Conservation (phyloP, 176 grass and related monocot genomes). For the Oryza longistaminata region DNA sequence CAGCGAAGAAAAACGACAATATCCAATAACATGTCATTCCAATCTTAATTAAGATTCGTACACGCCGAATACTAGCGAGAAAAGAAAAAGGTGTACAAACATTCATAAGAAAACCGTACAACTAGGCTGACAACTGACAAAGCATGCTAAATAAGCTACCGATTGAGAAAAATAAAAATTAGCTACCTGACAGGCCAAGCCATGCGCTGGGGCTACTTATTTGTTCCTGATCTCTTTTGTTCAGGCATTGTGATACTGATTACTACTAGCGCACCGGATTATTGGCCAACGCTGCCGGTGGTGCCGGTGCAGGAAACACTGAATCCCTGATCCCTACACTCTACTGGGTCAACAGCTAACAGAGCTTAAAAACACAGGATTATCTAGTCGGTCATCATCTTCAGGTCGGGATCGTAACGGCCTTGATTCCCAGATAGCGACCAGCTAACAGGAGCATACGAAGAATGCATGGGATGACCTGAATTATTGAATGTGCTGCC, state of each 20-base stretch:
- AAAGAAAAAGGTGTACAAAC: not conserved
- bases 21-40: not conserved
- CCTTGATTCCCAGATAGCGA: slow-evolving; percentile 60
- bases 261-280: slow-evolving; percentile 34
- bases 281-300: slow-evolving; percentile 20
- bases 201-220: slow-evolving; percentile 35
- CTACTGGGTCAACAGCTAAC: slow-evolving; percentile 45
- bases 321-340: slow-evolving; percentile 40
- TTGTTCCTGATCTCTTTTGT: slow-evolving; percentile 35
- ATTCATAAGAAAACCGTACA: slow-evolving; percentile 15
- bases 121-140: not conserved
- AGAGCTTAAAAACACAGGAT: not conserved
- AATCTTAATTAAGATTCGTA: not conserved
- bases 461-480: slow-evolving; percentile 52
- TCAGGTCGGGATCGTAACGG: slow-evolving; percentile 69
- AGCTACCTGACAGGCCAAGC: slow-evolving; percentile 24
- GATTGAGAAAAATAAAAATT: slow-evolving; percentile 10
- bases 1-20: not conserved
- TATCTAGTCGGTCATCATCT: slow-evolving; percentile 68
- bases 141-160: slow-evolving; percentile 25
- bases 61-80: not conserved
- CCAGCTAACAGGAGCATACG: slow-evolving; percentile 63
- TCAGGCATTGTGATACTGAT: slow-evolving; percentile 15
- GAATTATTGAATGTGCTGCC: slow-evolving; percentile 52
- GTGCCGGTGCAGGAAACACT: slow-evolving; percentile 20